Evolutionary conservation across 352 stramenopile species (phyloP).

Genomic region (Pythium folliculosum): DNA sequence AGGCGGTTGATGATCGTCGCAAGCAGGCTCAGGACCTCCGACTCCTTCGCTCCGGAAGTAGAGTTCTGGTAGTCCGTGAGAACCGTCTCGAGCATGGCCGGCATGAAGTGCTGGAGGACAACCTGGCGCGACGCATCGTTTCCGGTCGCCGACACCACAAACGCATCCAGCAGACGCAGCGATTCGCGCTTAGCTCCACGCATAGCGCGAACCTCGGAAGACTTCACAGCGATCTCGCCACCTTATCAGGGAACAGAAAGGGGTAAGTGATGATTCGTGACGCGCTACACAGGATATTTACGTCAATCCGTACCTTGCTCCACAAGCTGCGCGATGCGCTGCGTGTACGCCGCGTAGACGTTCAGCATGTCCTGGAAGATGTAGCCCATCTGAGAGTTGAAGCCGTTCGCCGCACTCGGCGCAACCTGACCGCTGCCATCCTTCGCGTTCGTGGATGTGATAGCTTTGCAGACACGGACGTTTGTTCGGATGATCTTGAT

Average conservation of each 20-base stretch:
- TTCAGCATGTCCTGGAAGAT: slow-evolving; percentile 99
- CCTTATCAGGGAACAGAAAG: slow-evolving; percentile 30
- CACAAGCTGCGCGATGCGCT: slow-evolving; percentile 93
- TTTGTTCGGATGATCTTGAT: slow-evolving; percentile 99
- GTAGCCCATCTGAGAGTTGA: slow-evolving; percentile 96
- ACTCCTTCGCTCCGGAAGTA: slow-evolving; percentile 68
- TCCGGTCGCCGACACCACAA: slow-evolving; percentile 88
- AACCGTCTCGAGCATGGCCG: slow-evolving; percentile 96
- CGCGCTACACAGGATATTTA: too few relatives aligned
- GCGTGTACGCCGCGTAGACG: slow-evolving; percentile 98
- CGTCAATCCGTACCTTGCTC: slow-evolving; percentile 43
- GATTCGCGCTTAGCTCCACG: slow-evolving; percentile 97
- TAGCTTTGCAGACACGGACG: slow-evolving; percentile 94
- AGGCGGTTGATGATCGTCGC: slow-evolving; percentile 97
- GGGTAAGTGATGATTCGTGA: background rate
- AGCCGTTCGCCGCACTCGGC: slow-evolving; percentile 87
- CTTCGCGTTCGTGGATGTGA: slow-evolving; percentile 41
- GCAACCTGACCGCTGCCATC: slow-evolving; percentile 25
- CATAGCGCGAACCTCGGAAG: slow-evolving; percentile 92
- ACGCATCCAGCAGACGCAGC: slow-evolving; percentile 95
- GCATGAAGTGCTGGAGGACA: slow-evolving; percentile 95
- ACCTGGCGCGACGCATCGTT: slow-evolving; percentile 77
- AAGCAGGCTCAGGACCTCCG: slow-evolving; percentile 95
- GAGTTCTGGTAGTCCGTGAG: slow-evolving; percentile 95
- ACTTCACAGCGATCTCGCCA: slow-evolving; percentile 94